Evolutionary conservation across 768 basidiomycete genomes (phyloP).

Genomic region (Harrya chromipes): DNA sequence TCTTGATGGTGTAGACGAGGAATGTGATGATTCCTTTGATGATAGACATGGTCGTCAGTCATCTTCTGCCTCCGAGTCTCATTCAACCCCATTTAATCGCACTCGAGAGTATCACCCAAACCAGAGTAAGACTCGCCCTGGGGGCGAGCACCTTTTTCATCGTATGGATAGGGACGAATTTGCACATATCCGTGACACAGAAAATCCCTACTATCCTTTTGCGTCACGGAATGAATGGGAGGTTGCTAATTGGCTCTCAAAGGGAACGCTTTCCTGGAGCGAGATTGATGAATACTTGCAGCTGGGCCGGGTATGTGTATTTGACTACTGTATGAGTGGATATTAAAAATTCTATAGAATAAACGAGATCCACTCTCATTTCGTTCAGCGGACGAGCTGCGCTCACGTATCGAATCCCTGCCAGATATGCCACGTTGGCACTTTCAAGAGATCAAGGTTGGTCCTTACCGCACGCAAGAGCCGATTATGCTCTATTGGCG

Average conservation of each 20-base stretch:
- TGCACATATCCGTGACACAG: background rate
- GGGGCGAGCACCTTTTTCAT: background rate
- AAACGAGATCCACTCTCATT: background rate
- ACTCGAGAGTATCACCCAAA: background rate
- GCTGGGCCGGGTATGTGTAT: background rate
- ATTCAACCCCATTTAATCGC: no score
- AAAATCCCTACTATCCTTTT: background rate
- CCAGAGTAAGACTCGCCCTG: background rate
- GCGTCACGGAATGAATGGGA: background rate
- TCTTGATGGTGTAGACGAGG: no score
- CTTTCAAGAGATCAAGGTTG: constrained; percentile 4
- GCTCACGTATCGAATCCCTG: background rate
- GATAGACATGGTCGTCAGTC: no score
- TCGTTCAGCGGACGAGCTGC: background rate
- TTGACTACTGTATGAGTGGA: no score
- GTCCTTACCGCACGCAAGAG: background rate
- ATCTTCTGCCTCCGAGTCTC: no score
- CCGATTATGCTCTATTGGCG: constrained; percentile 10
- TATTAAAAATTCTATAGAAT: background rate
- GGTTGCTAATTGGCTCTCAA: background rate
- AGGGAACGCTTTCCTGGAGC: background rate
- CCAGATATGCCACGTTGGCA: constrained; percentile 7
- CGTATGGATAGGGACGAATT: background rate
- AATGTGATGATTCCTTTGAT: no score
- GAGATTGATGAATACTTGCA: background rate